Conservation (phyloP, 129 eudicot species). For the Heracleum sosnowskyi region DNA sequence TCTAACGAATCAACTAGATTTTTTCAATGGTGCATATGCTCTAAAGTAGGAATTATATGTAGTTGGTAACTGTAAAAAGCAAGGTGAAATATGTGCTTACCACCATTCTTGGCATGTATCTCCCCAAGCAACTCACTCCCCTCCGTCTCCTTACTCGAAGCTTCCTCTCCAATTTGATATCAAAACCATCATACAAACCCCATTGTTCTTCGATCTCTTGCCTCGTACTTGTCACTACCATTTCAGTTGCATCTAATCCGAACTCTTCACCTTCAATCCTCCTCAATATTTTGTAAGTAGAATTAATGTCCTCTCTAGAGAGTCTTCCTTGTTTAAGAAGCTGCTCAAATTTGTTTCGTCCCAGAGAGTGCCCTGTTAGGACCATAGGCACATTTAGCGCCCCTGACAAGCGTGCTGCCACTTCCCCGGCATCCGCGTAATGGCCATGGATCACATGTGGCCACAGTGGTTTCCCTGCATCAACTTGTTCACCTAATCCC, state of each 20-base stretch:
- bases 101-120: slow-evolving; percentile 85
- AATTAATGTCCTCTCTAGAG: slow-evolving; percentile 59
- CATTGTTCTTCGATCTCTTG: slow-evolving; percentile 92
- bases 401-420: slow-evolving; percentile 70
- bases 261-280: slow-evolving; percentile 86
- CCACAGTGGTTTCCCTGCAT: slow-evolving; percentile 61
- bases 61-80: slow-evolving; percentile 2
- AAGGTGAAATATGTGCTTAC: slow-evolving; percentile 24
- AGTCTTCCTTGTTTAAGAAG: slow-evolving; percentile 67
- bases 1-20: no score
- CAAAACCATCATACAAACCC: slow-evolving; percentile 85
- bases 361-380: slow-evolving; percentile 75
- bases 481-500: slow-evolving; percentile 62
- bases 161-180: slow-evolving; percentile 64
- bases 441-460: slow-evolving; percentile 84
- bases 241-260: slow-evolving; percentile 70
- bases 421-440: slow-evolving; percentile 82
- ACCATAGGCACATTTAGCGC: slow-evolving; percentile 77
- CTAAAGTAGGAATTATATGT: not conserved
- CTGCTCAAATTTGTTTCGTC: slow-evolving; percentile 76
- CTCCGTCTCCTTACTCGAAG: slow-evolving; percentile 60
- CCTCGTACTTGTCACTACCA: slow-evolving; percentile 79
- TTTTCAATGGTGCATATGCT: no score
- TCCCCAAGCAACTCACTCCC: slow-evolving; percentile 65
- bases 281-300: slow-evolving; percentile 73